Evolutionary conservation across 305 asterid species (phyloP).

Genomic region (Fraxinus sp.): DNA sequence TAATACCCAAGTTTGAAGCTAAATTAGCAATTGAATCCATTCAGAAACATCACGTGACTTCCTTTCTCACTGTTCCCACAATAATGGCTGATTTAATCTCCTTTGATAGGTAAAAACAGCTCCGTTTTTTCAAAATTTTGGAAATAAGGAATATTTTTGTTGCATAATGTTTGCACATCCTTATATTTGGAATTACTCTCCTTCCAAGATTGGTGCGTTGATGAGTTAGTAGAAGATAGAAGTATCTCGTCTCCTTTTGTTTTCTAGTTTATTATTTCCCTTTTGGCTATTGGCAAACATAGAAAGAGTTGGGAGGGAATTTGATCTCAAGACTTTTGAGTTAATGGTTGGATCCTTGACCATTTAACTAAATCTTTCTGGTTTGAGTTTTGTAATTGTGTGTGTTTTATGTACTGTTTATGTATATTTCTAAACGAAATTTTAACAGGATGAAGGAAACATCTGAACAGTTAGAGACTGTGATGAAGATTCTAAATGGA

Average conservation of each 20-base stretch:
- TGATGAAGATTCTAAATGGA: conserved; percentile 76
- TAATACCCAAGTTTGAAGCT: conserved; percentile 75
- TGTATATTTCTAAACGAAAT: background rate
- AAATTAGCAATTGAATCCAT: conserved; percentile 59
- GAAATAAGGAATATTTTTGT: background rate
- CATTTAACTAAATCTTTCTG: background rate
- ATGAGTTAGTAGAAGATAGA: background rate
- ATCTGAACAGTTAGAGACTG: conserved; percentile 36
- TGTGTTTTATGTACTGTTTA: background rate
- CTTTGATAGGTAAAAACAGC: conserved; percentile 39
- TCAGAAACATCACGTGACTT: conserved; percentile 57
- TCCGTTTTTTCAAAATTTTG: background rate
- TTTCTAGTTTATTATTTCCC: background rate
- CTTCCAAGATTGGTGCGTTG: background rate
- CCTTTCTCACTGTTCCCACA: conserved; percentile 79
- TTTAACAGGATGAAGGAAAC: conserved; percentile 40
- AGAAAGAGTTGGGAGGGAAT: background rate
- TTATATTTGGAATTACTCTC: background rate
- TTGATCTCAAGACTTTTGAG: background rate
- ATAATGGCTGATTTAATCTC: conserved; percentile 88
- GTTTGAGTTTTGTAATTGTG: background rate
- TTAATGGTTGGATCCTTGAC: background rate
- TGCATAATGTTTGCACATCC: background rate
- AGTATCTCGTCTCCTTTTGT: background rate
- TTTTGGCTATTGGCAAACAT: background rate